Percentiles rank a stretch among this genome's conserved stretches.
Conservation (phyloP, 805 yeast genomes). For the Torulaspora franciscae region DNA sequence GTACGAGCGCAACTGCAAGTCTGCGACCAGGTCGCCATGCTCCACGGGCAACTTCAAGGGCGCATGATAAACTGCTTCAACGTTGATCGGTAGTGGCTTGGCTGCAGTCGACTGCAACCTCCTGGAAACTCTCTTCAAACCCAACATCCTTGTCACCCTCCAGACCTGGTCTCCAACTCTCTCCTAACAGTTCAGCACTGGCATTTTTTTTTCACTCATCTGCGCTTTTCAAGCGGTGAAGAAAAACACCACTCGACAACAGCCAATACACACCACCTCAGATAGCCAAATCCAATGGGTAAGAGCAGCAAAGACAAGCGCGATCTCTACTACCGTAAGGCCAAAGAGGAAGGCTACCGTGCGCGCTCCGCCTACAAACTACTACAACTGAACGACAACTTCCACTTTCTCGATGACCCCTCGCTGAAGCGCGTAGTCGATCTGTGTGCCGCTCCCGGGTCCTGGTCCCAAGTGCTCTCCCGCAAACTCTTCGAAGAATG, state of each 20-base stretch:
- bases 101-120: constrained; percentile 1
- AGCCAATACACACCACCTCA: background rate
- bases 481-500: constrained; percentile 50
- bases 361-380: constrained; percentile 96
- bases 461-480: constrained; percentile 95
- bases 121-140: background rate
- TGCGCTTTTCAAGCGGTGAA: background rate
- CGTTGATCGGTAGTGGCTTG: constrained; percentile 77
- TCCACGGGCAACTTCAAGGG: constrained; percentile 66
- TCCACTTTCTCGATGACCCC: constrained; percentile 59
- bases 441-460: constrained; percentile 97
- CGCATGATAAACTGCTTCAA: constrained; percentile 72
- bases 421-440: constrained; percentile 84
- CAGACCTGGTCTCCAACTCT: too few relatives aligned
- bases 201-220: background rate
- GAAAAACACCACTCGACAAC: background rate
- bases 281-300: constrained; percentile 54
- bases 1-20: constrained; percentile 64
- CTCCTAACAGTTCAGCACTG: background rate
- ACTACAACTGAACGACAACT: constrained; percentile 85
- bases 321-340: constrained; percentile 86
- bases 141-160: background rate
- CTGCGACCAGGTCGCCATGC: constrained; percentile 76
- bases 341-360: constrained; percentile 97
- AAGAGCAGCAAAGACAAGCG: constrained; percentile 92